Base-by-base conservation (phyloP, 176 grass and related monocot genomes). In the Oryza meyeriana region DNA sequence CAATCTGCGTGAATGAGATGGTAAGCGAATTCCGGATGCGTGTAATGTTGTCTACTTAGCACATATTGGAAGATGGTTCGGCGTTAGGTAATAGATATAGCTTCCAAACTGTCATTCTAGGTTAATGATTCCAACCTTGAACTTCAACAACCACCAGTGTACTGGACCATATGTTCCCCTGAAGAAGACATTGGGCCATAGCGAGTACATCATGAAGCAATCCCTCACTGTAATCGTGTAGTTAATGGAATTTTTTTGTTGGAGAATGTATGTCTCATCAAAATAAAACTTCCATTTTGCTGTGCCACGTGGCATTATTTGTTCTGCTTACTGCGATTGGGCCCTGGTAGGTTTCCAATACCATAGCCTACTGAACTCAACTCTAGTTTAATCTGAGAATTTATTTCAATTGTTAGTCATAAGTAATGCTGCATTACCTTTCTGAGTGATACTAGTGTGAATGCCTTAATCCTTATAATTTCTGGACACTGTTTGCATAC, bases 361-460 rank as follows among this genome's bases (percentile, higher is more conserved):
- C 4, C 4, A 9, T 42, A 65, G 18, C 38, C 4, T 9, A 61
- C 18, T 47, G 39, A 66, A 64, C 75, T 42, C 61, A 65, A 5
- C 62, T 45, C 40, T 20, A 39, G n/a, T 42, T 12, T 27, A 29
- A 71, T 71, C 24, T 16, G 31, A 62, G 4, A 61, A 3, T 78
- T 25, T 28, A 12, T 33, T 66, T 48, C 28, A 18, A 35, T 47
- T 55, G n/a, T 61, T 64, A 28, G 48, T 4, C 45, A 67, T 47
- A 75, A 38, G 48, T 76, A 87, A 29, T n/a, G 52, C 28, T 47
- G 38, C 17, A 64, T 32, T 84, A 39, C n/a, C 70, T 40, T 64
- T 68, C 16, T 57, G n/a, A 71, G 22, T 38, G 48, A 71, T 71
- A 16, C 12, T 27, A 16, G 27, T 33, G 41, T n/a, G 12, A 64